phyloP scores from a whole-genome alignment of 2,329 filamentous ascomycete genomes.

The Pyrenochaeta sp. region DNA sequence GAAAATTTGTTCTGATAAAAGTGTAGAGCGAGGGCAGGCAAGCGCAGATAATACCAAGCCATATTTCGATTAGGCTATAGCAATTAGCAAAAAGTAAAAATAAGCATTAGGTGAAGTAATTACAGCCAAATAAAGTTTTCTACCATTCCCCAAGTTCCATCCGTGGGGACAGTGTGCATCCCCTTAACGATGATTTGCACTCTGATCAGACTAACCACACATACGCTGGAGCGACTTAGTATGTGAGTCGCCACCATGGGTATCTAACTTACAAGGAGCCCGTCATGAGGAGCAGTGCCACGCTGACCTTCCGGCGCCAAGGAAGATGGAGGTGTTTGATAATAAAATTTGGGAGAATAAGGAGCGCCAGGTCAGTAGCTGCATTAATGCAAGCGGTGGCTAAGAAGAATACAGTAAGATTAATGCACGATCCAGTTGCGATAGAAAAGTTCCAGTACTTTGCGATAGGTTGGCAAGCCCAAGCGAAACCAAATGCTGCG shows the following conservation, averaged over 20 bases:
- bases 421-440: constrained; percentile 16
- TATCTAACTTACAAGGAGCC: constrained; percentile 24
- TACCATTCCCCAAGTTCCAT: constrained; percentile 26
- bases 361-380: constrained; percentile 15
- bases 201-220: constrained; percentile 22
- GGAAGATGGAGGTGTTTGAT: constrained; percentile 26
- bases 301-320: constrained; percentile 20
- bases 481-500: constrained; percentile 21
- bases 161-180: constrained; percentile 11
- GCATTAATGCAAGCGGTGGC: constrained; percentile 23
- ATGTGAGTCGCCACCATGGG: too few relatives aligned
- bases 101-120: not conserved
- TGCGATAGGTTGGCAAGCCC: constrained; percentile 23
- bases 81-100: not conserved
- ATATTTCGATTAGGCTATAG: constrained; percentile 21
- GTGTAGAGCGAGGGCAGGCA: constrained; percentile 21
- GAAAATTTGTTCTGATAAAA: not conserved
- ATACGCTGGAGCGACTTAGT: constrained; percentile 17
- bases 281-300: constrained; percentile 22
- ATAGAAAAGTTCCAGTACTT: constrained; percentile 28
- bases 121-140: constrained; percentile 26
- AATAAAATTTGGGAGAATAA: constrained; percentile 27
- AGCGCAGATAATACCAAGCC: constrained; percentile 24
- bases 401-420: constrained; percentile 20
- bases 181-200: constrained; percentile 12